Percentiles rank a stretch among this genome's conserved stretches.
Evolutionary conservation across 129 eudicot genomes (phyloP).

Genomic region (Flaveria brownii): DNA sequence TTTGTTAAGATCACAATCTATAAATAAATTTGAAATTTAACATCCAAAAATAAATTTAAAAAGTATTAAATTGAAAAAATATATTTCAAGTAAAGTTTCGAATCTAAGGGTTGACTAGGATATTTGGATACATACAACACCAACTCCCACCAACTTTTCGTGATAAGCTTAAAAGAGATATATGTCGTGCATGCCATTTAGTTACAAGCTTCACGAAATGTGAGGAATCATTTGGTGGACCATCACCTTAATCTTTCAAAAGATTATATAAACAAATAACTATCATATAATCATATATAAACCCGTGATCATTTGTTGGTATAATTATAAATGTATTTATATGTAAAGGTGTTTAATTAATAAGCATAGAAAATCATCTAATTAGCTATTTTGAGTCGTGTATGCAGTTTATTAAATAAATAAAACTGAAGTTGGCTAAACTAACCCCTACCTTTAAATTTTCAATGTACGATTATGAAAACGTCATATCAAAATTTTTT

Average conservation of each 20-base stretch:
- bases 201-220: conserved; percentile 24
- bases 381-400: too few relatives aligned
- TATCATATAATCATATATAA: not conserved
- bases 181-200: conserved; percentile 30
- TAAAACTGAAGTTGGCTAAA: too few relatives aligned
- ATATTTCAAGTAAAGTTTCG: conserved; percentile 7
- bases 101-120: conserved; percentile 34
- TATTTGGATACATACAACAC: conserved; percentile 42
- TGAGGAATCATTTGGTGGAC: conserved; percentile 27
- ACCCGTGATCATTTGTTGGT: conserved; percentile 9
- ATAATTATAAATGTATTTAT: not conserved
- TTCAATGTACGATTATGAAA: too few relatives aligned
- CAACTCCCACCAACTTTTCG: conserved; percentile 40
- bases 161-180: conserved; percentile 27
- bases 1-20: not conserved
- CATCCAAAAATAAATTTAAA: not conserved
- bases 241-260: not conserved
- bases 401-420: too few relatives aligned
- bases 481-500: too few relatives aligned
- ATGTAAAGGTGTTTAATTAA: not conserved
- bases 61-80: not conserved
- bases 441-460: too few relatives aligned
- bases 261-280: not conserved
- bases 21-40: not conserved
- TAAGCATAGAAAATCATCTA: too few relatives aligned